Base-by-base conservation (phyloP, 352 stramenopile species). In the Thalassiosira mediterranea region DNA sequence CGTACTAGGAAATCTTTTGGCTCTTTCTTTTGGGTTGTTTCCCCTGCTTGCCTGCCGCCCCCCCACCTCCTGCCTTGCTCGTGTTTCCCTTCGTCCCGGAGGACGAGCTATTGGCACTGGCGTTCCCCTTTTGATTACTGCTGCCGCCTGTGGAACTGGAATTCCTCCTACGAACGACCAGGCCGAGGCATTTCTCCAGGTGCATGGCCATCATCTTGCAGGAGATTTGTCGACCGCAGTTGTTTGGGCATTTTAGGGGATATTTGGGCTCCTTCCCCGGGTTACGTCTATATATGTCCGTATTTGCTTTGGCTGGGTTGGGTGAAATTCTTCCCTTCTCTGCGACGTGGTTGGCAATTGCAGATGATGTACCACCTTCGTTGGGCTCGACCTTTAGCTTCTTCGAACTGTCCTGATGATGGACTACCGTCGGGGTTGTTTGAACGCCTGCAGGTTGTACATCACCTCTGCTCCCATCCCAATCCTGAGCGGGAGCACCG, bases 111-210 rank as follows among this genome's bases (percentile, higher is more conserved):
- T 11, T 31, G 32, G 23, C 7, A 15, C 56, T 17, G 3, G 17
- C 4, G n/a, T n/a, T n/a, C n/a, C n/a, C n/a, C n/a, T n/a, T n/a
- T n/a, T n/a, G n/a, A n/a, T n/a, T n/a, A 31, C 40, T 38, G n/a
- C 42, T 31, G 13, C 29, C 28, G 15, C 8, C 23, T 34, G 32
- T 17, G 19, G n/a, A 44, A 60, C 28, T 1, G 32, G 21, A 26
- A 2, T 17, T 46, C 15, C n/a, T 8, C 19, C 56, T 40, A n/a
- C 56, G 17, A 23, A 23, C 28, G 7, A 23, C 32, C 3, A 71
- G 31, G 37, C 61, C 61, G 23, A 71, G 34, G 32, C 61, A 71
- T 59, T 71, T 71, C 34, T 71, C 61, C 10, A 71, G 31, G 32
- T 71, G 61, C n/a, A n/a, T n/a, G 3, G 23, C 15, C n/a, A 28